Percentiles rank a stretch among this genome's conserved stretches.
These are phyloP conservation scores for Ophiostoma perfectum DNA, from an alignment of 2,329 filamentous ascomycete species.

Conservation along the genomic window DNA sequence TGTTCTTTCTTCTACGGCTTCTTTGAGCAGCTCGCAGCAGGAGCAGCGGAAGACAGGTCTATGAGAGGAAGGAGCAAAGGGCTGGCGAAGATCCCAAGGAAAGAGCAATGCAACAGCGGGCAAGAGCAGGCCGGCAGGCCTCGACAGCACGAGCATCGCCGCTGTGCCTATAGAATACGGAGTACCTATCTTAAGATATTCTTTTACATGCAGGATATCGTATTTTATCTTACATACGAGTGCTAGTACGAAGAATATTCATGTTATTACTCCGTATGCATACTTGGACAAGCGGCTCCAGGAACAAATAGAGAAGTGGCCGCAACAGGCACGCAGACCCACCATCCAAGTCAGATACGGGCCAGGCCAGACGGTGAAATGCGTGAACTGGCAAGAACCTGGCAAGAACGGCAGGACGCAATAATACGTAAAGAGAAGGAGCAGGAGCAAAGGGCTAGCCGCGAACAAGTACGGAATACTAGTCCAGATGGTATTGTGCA, in stretches of 20 bases:
- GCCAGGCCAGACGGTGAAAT: background rate
- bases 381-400: background rate
- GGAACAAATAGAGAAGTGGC: background rate
- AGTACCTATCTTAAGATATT: background rate
- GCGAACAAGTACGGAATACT: background rate
- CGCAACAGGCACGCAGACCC: conserved; percentile 5
- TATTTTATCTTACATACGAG: background rate
- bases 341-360: conserved; percentile 5
- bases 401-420: background rate
- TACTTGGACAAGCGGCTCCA: conserved; percentile 20
- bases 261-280: conserved; percentile 14
- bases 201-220: no score
- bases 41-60: background rate
- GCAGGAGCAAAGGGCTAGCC: background rate
- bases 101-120: no score
- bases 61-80: background rate
- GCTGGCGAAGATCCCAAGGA: no score
- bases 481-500: background rate
- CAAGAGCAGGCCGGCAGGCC: no score
- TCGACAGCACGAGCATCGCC: no score
- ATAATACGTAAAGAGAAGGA: background rate
- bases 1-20: background rate
- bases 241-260: background rate
- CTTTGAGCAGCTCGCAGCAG: background rate
- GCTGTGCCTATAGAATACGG: no score